These are phyloP conservation scores for Coleophoma eucalyptorum DNA, from an alignment of 2,329 filamentous ascomycete species.

Conservation along the genomic window DNA sequence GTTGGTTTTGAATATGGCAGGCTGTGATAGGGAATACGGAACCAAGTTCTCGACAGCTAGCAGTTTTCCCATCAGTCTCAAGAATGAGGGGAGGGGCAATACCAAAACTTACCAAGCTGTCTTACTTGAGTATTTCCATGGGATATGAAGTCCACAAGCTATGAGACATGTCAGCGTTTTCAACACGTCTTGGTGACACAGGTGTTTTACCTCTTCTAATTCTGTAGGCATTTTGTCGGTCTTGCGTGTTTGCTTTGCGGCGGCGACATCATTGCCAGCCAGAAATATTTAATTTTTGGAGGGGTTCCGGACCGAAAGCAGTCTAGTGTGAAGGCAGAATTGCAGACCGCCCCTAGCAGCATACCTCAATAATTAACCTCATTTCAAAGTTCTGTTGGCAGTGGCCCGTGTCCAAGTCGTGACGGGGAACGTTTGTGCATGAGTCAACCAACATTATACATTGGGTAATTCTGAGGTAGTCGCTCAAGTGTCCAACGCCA, in stretches of 20 bases:
- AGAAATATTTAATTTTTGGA: conserved; percentile 5
- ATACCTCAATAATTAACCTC: too few species aligned
- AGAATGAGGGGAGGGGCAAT: not conserved
- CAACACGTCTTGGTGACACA: not conserved
- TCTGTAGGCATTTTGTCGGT: conserved; percentile 61
- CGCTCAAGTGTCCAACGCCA: too few species aligned
- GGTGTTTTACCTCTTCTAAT: conserved; percentile 64
- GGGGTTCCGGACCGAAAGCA: conserved; percentile 1
- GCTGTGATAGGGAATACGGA: conserved; percentile 71
- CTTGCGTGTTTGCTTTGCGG: not conserved
- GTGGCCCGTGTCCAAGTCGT: too few species aligned
- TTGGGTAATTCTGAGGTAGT: too few species aligned
- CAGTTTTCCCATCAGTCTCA: conserved; percentile 15
- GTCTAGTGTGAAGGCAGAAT: not conserved
- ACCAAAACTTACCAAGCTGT: conserved; percentile 56
- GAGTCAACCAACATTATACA: too few species aligned
- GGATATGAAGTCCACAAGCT: conserved; percentile 92
- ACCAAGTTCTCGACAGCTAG: conserved; percentile 81
- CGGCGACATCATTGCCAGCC: not conserved
- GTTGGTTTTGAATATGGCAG: conserved; percentile 78
- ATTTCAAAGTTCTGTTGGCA: too few species aligned
- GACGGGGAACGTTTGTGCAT: too few species aligned
- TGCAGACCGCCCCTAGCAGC: too few species aligned
- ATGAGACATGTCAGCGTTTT: conserved; percentile 9
- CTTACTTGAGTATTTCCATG: conserved; percentile 90